phyloP scores from a whole-genome alignment of 208 protist species.

The Acanthamoeba divionensis region DNA sequence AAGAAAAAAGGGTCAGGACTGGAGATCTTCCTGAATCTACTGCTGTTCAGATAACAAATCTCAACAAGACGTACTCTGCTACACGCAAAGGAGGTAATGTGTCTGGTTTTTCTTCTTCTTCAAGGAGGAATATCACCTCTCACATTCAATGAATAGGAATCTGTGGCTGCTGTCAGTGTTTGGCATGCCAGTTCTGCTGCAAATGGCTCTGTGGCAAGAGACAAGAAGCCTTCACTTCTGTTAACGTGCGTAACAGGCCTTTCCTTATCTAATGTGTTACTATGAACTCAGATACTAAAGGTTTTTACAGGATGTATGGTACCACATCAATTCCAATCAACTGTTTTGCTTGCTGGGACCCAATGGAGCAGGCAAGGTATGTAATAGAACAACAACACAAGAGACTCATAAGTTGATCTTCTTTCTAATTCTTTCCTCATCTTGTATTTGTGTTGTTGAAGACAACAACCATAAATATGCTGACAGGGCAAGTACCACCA shows the following conservation, averaged over 20 bases:
- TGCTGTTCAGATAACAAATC: constrained; percentile 60
- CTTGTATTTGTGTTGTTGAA: background rate
- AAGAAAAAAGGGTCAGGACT: constrained; percentile 19
- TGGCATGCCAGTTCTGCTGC: background rate
- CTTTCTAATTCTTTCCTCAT: background rate
- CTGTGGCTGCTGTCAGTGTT: background rate
- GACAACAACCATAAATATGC: constrained; percentile 72
- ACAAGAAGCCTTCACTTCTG: background rate
- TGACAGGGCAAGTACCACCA: constrained; percentile 80
- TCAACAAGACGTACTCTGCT: constrained; percentile 55
- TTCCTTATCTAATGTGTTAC: too few species aligned
- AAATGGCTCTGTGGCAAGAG: background rate
- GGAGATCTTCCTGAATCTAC: constrained; percentile 21
- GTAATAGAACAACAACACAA: background rate
- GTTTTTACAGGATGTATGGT: constrained; percentile 21
- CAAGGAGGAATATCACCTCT: too few species aligned
- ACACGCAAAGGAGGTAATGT: background rate
- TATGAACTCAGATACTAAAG: too few species aligned
- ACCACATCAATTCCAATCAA: constrained; percentile 52
- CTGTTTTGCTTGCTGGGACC: constrained; percentile 52
- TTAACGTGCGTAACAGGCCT: too few species aligned
- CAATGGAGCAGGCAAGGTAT: constrained; percentile 49
- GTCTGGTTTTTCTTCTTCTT: too few species aligned
- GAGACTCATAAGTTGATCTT: too few species aligned
- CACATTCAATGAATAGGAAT: too few species aligned